Conservation (phyloP, 2,329 filamentous ascomycete species). For the Mycosphaerelloides madeirae region DNA sequence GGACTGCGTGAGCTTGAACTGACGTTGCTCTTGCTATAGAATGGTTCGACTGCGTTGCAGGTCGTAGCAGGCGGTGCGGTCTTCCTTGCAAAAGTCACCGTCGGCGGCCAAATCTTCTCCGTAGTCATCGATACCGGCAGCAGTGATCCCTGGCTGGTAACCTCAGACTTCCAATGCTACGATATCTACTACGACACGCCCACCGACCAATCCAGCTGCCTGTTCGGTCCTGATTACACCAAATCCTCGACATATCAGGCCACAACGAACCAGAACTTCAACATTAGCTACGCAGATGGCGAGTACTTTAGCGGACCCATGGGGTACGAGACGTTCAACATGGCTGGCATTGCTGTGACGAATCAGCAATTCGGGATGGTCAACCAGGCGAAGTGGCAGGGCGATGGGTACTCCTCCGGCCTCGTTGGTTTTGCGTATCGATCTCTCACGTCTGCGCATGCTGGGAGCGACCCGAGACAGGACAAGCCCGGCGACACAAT, state of each 20-base stretch:
- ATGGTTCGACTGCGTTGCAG: conserved; percentile 16
- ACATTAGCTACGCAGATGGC: conserved; percentile 43
- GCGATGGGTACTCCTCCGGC: conserved; percentile 39
- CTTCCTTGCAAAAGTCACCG: conserved; percentile 27
- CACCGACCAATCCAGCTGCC: conserved; percentile 25
- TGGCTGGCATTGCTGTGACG: conserved; percentile 45
- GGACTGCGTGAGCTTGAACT: background rate
- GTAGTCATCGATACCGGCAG: conserved; percentile 46
- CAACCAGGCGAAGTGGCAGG: conserved; percentile 29
- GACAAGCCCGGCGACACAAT: conserved; percentile 21
- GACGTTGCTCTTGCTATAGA: conserved; percentile 12
- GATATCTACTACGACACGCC: conserved; percentile 13
- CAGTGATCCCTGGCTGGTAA: conserved; percentile 45
- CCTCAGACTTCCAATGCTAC: conserved; percentile 26
- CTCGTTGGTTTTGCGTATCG: conserved; percentile 51
- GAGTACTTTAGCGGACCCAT: conserved; percentile 38
- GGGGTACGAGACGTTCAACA: conserved; percentile 39
- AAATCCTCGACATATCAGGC: conserved; percentile 33
- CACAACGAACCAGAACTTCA: conserved; percentile 40
- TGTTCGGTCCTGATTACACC: conserved; percentile 31
- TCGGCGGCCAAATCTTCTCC: conserved; percentile 31
- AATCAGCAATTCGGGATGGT: conserved; percentile 47
- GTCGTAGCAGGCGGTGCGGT: conserved; percentile 26
- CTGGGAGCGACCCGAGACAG: conserved; percentile 24
- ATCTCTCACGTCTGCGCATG: conserved; percentile 42